Evolutionary conservation across 2,329 filamentous ascomycete species (phyloP), one percentile per base, ranked within the genome.

Genomic region (Atkinsonella texensis): DNA sequence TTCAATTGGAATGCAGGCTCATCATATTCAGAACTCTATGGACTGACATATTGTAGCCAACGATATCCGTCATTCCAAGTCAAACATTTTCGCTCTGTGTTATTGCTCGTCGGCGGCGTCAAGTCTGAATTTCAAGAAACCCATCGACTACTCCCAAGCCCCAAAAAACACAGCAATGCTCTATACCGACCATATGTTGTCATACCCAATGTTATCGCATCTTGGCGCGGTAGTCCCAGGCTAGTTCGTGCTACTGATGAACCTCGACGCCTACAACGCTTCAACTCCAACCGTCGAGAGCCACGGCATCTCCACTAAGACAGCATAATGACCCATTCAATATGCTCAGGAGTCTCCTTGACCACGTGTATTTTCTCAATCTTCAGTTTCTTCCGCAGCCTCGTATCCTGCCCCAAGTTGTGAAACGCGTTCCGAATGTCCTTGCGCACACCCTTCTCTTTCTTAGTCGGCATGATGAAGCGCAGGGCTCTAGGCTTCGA

Each of bases 321-420:
- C 33, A 50, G 35, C 42, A 35, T 15, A 17, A 53, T n/a, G 10
- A 38, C 12, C 51, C 51, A 53, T 38, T 50, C 47, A 32, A 18
- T 46, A 12, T 47, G n/a, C 8, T 6, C 1, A 7, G 47, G 42
- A 6, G 47, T 52, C 12, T 52, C 35, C 35, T 35, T 23, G 7
- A 32, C 18, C 5, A 50, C 9, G 10, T 31, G 11, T 15, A 53
- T 20, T 4, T 18, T 20, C 31, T 31, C 12, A 8, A 50, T 33
- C 8, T 35, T 20, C 18, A 46, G 13, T 38, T 38, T 50, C 6
- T 32, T 13, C 6, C 33, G 47, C 15, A 33, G 23, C 4, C 2
- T n/a, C n/a, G 9, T 17, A 32, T 47, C 38, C 9, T 1, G 4
- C 1, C 12, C 17, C 13, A 53, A 28, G 17, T 12, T 33, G n/a